These are phyloP conservation scores for Zymoseptoria brevis DNA, from an alignment of 2,329 filamentous ascomycete species.

Conservation along the genomic window DNA sequence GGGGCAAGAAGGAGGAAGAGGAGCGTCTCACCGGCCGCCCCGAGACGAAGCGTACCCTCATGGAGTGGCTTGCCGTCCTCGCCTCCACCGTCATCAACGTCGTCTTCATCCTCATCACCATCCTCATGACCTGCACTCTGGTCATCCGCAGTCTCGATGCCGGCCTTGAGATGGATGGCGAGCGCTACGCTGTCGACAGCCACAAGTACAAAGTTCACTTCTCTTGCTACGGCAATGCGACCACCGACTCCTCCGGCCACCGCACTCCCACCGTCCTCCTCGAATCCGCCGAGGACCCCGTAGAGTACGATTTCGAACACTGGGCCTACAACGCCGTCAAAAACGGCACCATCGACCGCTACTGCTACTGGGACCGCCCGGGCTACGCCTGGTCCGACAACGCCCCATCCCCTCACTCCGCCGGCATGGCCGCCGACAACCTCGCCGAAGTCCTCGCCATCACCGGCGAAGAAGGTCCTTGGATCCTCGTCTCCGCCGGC, in stretches of 20 bases:
- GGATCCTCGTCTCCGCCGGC: slow-evolving; percentile 78
- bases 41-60: slow-evolving; percentile 72
- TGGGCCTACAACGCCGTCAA: slow-evolving; percentile 68
- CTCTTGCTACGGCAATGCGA: slow-evolving; percentile 67
- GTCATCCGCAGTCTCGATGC: slow-evolving; percentile 74
- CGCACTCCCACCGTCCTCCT: slow-evolving; percentile 72
- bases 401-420: slow-evolving; percentile 85
- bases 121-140: slow-evolving; percentile 73
- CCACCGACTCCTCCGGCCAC: slow-evolving; percentile 45
- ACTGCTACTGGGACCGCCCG: slow-evolving; percentile 93
- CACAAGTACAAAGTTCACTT: slow-evolving; percentile 82
- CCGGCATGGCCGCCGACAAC: slow-evolving; percentile 83
- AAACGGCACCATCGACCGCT: slow-evolving; percentile 76
- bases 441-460: slow-evolving; percentile 77
- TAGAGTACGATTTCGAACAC: slow-evolving; percentile 69
- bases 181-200: slow-evolving; percentile 71
- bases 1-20: slow-evolving; percentile 90
- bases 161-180: slow-evolving; percentile 63
- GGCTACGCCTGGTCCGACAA: slow-evolving; percentile 86
- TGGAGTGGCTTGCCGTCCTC: slow-evolving; percentile 78
- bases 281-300: slow-evolving; percentile 72
- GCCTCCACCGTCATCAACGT: slow-evolving; percentile 63
- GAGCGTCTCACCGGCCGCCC: slow-evolving; percentile 81
- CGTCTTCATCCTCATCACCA: slow-evolving; percentile 57
- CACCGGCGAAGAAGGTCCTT: slow-evolving; percentile 77